phyloP scores from a whole-genome alignment of 2,329 filamentous ascomycete genomes.

The Pyrenophora teres region DNA sequence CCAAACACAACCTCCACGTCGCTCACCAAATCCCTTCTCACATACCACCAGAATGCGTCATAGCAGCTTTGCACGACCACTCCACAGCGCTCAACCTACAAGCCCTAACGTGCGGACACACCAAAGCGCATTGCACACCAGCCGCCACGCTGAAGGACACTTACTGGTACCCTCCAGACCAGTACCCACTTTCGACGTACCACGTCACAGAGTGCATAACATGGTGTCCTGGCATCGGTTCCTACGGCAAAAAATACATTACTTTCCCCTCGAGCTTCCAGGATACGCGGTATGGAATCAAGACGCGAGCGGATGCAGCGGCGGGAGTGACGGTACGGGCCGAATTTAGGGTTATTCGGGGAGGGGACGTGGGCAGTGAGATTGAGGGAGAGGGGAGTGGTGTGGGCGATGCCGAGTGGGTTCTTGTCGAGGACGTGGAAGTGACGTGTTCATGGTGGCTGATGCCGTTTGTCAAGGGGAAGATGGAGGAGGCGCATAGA shows the following conservation, averaged over 20 bases:
- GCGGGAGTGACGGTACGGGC: conserved; percentile 38
- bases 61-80: conserved; percentile 44
- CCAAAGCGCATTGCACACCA: conserved; percentile 29
- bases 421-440: conserved; percentile 44
- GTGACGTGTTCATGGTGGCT: conserved; percentile 42
- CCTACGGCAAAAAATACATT: conserved; percentile 38
- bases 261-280: conserved; percentile 41
- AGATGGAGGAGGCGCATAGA: conserved; percentile 41
- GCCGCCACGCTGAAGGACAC: conserved; percentile 38
- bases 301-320: conserved; percentile 38
- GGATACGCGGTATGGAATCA: conserved; percentile 39
- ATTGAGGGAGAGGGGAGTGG: conserved; percentile 41
- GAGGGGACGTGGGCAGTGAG: conserved; percentile 31
- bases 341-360: conserved; percentile 37
- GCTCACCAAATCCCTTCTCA: conserved; percentile 36
- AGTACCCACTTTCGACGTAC: conserved; percentile 35
- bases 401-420: conserved; percentile 39
- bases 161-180: conserved; percentile 43
- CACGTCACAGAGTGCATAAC: conserved; percentile 39
- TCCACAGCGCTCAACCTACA: conserved; percentile 41
- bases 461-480: conserved; percentile 44
- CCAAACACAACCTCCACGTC: conserved; percentile 41
- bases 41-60: conserved; percentile 30
- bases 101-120: conserved; percentile 38
- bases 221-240: conserved; percentile 36